Evolutionary conservation across 73 alveolate species (phyloP), one percentile per base, ranked within the genome.

Genomic region (Stentor roeselii): DNA sequence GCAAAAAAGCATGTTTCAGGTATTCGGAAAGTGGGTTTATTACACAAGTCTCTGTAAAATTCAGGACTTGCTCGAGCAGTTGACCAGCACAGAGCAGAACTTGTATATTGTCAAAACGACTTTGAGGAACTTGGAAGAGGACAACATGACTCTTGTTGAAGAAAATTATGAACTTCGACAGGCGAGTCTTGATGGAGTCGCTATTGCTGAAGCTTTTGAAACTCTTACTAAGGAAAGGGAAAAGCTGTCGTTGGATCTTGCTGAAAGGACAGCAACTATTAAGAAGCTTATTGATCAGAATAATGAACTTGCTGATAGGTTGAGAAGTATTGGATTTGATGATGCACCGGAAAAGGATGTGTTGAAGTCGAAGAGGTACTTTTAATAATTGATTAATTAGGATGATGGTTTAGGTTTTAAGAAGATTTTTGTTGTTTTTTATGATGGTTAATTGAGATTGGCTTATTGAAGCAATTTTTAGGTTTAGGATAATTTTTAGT

Each of bases 141-240:
- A 67, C 30, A 87, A 90, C 78, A 87, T 41, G 61, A 74, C 59
- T n/a, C 82, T 90, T 1, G 42, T 84, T 3, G 75, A 60, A 3
- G 93, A 90, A 75, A 90, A 90, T 84, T 91, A 84, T 59, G 96
- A 90, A 77, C 83, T 90, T 37, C 27, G 96, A 34, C 89, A 87
- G 60, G 96, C 96, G 0, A 86, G 93, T 11, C 60, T 90, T 3
- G 96, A 90, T 61, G 96, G 96, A 30, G 78, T 90, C 39, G 96
- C 90, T 67, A 90, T 90, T 3, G 96, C 96, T 3, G 90, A 86
- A 58, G 96, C 96, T 30, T 92, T 90, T 39, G 90, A 90, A 75
- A 92, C 90, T 27, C 82, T 90, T 39, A 88, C 93, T 0, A 88
- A 76, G 60, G 93, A 90, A 78, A 36, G 96, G 59, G 96, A 90